Evolutionary conservation across 2,329 filamentous ascomycete genomes (phyloP), one percentile per base, ranked within the genome.

Genomic region (Monosporascus sp.): DNA sequence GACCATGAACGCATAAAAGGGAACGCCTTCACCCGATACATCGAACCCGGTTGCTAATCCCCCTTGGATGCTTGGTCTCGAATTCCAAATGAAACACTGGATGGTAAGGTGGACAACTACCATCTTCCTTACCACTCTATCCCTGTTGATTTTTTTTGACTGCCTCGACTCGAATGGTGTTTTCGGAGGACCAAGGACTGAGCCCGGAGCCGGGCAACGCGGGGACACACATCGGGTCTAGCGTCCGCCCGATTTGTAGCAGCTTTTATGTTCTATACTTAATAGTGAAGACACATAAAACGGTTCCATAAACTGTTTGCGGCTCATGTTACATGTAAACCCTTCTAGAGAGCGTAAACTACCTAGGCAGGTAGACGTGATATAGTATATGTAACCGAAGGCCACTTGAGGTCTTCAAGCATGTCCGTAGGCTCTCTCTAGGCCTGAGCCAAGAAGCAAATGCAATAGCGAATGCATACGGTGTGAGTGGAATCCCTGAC

Each of bases 161-260:
- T 36, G 37, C 46, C 50, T 47, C 39, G 22, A n/a, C 38, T 51
- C 52, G 56, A 61, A 43, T 36, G 54, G 57, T 5, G 27, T 7
- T 36, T 49, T 35, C 59, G 59, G 59, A 60, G 54, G 48, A 20
- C 53, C 50, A 61, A 53, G 49, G 48, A 35, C 59, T 57, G 57
- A 38, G 54, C 51, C 48, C 59, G 59, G 59, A 54, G 51, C 54
- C 54, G 38, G 54, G 51, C 45, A 56, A 56, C 51, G 57, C 59
- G 59, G 57, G 51, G 54, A 45, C 47, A 54, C 50, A 24, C 46
- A 60, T 57, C 41, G 15, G 56, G 55, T 55, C 37, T 57, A 57
- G 50, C 43, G 43, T 35, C 31, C 14, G 5, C 9, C 31, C 31
- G 31, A 35, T 35, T 35, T 35, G 5, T 35, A 5, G 9, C 31